Percentiles rank a stretch among this genome's conserved stretches.
Conservation (phyloP, 73 alveolate species). For the Breviolum minutum region DNA sequence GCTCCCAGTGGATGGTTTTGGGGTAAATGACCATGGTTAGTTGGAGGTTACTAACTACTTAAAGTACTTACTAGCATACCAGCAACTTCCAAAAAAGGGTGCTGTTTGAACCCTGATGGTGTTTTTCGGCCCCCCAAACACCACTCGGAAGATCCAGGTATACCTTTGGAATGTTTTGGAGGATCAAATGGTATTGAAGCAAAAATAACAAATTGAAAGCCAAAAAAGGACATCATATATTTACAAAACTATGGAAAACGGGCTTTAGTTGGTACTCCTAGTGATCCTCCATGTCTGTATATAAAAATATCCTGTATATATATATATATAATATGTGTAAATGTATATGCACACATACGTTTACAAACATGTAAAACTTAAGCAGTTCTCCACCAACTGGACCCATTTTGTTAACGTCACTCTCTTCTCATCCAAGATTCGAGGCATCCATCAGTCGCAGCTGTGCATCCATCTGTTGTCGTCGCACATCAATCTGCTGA, state of each 20-base stretch:
- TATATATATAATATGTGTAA: background rate
- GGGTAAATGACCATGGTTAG: too few relatives aligned
- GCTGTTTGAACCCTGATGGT: too few relatives aligned
- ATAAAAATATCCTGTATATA: background rate
- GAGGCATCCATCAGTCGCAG: background rate
- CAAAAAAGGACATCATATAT: background rate
- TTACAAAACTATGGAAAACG: background rate
- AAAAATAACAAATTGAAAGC: background rate
- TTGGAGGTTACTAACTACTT: too few relatives aligned
- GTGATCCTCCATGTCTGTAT: background rate
- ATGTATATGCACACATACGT: background rate
- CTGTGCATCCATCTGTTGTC: conserved; percentile 12
- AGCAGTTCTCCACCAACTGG: background rate
- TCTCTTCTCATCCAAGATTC: background rate
- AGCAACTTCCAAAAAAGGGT: too few relatives aligned
- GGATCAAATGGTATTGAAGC: too few relatives aligned
- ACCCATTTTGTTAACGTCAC: background rate
- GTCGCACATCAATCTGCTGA: conserved; percentile 5
- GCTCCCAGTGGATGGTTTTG: too few relatives aligned
- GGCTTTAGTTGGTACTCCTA: background rate
- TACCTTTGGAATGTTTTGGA: too few relatives aligned
- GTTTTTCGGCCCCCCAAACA: too few relatives aligned
- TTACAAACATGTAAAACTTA: background rate
- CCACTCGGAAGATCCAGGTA: too few relatives aligned
- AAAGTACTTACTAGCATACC: too few relatives aligned